Evolutionary conservation across 768 basidiomycete species (phyloP).

Genomic region (Amanita fuliginea): DNA sequence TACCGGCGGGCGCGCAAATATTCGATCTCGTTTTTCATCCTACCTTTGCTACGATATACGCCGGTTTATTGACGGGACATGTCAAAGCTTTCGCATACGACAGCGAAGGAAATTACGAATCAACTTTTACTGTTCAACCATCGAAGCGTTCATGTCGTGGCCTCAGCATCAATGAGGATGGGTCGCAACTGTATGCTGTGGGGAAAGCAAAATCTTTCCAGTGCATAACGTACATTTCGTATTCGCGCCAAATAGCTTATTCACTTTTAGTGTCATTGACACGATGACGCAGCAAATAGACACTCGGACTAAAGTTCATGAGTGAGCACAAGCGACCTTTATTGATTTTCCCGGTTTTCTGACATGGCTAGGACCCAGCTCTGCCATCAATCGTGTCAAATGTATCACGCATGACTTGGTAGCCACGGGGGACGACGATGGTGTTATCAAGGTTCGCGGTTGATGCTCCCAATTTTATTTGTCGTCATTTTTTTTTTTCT

Average conservation of each 20-base stretch:
- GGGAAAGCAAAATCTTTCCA: slow-evolving; percentile 74
- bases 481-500: not conserved
- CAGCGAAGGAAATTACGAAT: slow-evolving; percentile 48
- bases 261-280: slow-evolving; percentile 46
- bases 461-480: not conserved
- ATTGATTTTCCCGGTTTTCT: slow-evolving; percentile 8
- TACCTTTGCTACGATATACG: slow-evolving; percentile 53
- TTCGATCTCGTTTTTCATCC: slow-evolving; percentile 92
- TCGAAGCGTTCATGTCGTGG: slow-evolving; percentile 80
- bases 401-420: slow-evolving; percentile 59
- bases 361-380: slow-evolving; percentile 35
- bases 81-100: slow-evolving; percentile 77
- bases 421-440: slow-evolving; percentile 88
- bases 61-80: slow-evolving; percentile 71
- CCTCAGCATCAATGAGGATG: slow-evolving; percentile 56
- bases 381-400: slow-evolving; percentile 80
- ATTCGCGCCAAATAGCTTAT: not conserved
- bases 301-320: slow-evolving; percentile 46
- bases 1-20: slow-evolving; percentile 64
- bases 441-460: slow-evolving; percentile 70
- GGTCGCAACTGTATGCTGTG: slow-evolving; percentile 59
- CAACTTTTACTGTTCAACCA: slow-evolving; percentile 53
- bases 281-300: slow-evolving; percentile 42
- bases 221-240: slow-evolving; percentile 34
- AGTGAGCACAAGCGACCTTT: slow-evolving; percentile 34